Percentiles rank a stretch among this genome's conserved stretches.
These are phyloP conservation scores for Haematococcus lacustris DNA, from an alignment of 139 green algal genomes.

Conservation along the genomic window DNA sequence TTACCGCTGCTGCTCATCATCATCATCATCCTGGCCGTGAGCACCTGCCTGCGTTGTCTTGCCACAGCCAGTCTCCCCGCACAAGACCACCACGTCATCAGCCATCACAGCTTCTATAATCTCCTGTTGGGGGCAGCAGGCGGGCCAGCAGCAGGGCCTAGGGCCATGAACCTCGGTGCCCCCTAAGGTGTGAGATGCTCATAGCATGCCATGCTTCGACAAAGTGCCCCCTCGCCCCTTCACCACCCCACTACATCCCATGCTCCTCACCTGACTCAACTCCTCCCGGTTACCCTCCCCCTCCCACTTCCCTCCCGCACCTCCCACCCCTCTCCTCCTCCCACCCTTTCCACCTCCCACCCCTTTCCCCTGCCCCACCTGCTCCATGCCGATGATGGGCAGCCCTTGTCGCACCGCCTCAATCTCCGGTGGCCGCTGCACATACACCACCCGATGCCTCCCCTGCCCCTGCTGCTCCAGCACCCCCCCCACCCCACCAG, in stretches of 20 bases:
- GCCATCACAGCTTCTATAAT: slow-evolving; percentile 78
- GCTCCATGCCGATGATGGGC: slow-evolving; percentile 83
- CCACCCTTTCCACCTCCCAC: too few species aligned
- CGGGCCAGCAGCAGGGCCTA: background rate
- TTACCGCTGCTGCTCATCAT: too few species aligned
- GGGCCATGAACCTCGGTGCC: background rate
- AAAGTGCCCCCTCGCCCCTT: background rate
- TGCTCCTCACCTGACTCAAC: background rate
- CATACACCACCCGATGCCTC: slow-evolving; percentile 37
- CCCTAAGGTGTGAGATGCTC: background rate
- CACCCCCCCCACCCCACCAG: slow-evolving; percentile 46
- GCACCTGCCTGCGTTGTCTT: slow-evolving; percentile 96
- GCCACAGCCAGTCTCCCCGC: slow-evolving; percentile 86
- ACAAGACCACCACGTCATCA: slow-evolving; percentile 75
- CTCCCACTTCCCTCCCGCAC: background rate
- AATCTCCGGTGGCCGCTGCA: slow-evolving; percentile 43
- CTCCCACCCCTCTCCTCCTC: too few species aligned
- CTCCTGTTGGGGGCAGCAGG: slow-evolving; percentile 34
- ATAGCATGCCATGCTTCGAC: background rate
- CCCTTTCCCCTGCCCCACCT: too few species aligned
- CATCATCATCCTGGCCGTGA: too few species aligned
- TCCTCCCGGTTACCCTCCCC: background rate
- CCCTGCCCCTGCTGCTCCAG: slow-evolving; percentile 50
- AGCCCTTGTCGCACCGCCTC: slow-evolving; percentile 46
- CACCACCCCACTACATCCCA: background rate